phyloP scores from a whole-genome alignment of 441 rosid species.

The Croton setiger region DNA sequence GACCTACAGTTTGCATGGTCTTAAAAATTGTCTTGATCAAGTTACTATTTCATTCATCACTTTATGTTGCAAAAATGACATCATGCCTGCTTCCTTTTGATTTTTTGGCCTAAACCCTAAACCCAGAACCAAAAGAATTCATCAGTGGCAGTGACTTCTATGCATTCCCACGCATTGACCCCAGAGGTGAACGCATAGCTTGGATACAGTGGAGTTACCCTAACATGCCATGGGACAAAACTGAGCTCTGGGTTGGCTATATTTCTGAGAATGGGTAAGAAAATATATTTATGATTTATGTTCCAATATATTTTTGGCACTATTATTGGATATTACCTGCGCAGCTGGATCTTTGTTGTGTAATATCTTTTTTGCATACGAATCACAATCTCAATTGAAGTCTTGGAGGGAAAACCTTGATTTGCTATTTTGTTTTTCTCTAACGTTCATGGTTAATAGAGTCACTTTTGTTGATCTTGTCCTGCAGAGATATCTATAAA shows the following conservation, averaged over 20 bases:
- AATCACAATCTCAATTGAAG: neutral
- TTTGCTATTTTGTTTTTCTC: neutral
- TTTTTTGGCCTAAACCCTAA: no score
- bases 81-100: neutral
- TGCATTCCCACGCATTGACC: constrained; percentile 86
- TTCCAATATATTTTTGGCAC: no score
- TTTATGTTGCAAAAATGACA: constrained; percentile 10
- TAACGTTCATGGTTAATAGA: neutral
- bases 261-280: constrained; percentile 74
- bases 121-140: constrained; percentile 76
- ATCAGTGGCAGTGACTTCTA: constrained; percentile 82
- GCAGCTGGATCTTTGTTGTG: no score
- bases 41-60: neutral
- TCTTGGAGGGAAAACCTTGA: neutral
- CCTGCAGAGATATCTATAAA: constrained; percentile 54
- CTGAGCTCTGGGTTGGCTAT: constrained; percentile 93
- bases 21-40: neutral
- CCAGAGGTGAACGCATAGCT: constrained; percentile 67
- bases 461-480: constrained; percentile 24
- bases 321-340: no score
- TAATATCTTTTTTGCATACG: no score
- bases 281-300: neutral
- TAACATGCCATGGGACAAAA: constrained; percentile 93
- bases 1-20: neutral
- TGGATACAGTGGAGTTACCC: constrained; percentile 96